Evolutionary conservation across 257 asterid genomes (phyloP).

Genomic region (Nemophila menziesii): DNA sequence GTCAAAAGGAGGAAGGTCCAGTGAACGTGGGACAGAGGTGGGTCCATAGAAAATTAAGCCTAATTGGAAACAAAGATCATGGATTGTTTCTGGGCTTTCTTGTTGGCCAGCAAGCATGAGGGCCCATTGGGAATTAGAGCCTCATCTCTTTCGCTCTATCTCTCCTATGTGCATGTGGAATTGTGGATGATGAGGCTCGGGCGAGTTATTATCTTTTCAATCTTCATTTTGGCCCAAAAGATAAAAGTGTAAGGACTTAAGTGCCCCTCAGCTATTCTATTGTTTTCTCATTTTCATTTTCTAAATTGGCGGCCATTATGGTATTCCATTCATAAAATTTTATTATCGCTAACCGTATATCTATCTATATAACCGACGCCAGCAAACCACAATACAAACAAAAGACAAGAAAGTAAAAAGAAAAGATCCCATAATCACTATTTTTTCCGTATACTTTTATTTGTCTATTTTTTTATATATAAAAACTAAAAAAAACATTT

Average conservation of each 20-base stretch:
- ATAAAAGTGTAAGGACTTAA: not conserved
- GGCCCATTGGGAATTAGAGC: conserved; percentile 21
- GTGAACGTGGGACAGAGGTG: conserved; percentile 1
- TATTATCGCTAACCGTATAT: too few relatives aligned
- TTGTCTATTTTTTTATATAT: too few relatives aligned
- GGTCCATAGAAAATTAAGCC: conserved; percentile 15
- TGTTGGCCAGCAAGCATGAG: conserved; percentile 8
- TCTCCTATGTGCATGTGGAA: conserved; percentile 1
- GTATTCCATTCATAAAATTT: too few relatives aligned
- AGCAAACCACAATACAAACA: too few relatives aligned
- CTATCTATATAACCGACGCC: too few relatives aligned
- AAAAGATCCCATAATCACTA: too few relatives aligned
- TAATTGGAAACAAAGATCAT: conserved; percentile 20
- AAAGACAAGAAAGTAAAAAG: too few relatives aligned
- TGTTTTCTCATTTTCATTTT: not conserved
- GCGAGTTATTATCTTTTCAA: not conserved
- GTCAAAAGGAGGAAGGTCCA: conserved; percentile 24
- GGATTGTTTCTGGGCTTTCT: conserved; percentile 33
- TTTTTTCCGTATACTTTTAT: too few relatives aligned
- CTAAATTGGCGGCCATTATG: too few relatives aligned
- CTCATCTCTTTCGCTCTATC: conserved; percentile 9
- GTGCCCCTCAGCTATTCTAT: not conserved
- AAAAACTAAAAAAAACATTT: too few relatives aligned
- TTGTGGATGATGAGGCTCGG: not conserved
- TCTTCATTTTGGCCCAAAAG: not conserved